A percentile compares a stretch with the other conserved stretches of the same genome.
Evolutionary conservation across 768 basidiomycete genomes (phyloP).

Genomic region (Naganishia onofrii): DNA sequence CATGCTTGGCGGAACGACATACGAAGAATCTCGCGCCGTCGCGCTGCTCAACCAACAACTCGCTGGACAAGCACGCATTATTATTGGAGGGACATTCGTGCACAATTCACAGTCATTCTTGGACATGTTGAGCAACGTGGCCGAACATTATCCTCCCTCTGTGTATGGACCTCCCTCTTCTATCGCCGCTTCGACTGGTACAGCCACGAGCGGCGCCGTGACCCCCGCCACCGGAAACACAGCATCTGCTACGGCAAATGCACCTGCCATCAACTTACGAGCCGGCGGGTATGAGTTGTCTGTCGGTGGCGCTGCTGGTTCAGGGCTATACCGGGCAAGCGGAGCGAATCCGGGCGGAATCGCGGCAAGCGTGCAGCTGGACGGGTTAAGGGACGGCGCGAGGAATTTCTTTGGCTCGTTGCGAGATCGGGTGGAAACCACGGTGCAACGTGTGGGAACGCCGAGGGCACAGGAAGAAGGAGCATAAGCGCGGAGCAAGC

Average conservation of each 20-base stretch:
- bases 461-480: constrained; percentile 28
- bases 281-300: constrained; percentile 89
- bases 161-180: constrained; percentile 46
- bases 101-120: constrained; percentile 93
- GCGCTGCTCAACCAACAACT: constrained; percentile 80
- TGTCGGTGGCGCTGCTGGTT: constrained; percentile 79
- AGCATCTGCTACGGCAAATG: not conserved
- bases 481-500: not conserved
- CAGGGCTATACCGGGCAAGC: constrained; percentile 79
- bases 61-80: constrained; percentile 65
- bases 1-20: constrained; percentile 93
- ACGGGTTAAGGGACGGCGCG: constrained; percentile 84
- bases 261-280: constrained; percentile 67
- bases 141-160: constrained; percentile 51
- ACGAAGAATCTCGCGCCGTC: constrained; percentile 85
- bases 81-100: constrained; percentile 90
- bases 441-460: constrained; percentile 46
- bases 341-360: constrained; percentile 49
- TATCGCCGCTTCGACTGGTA: constrained; percentile 57
- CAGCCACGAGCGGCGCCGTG: constrained; percentile 57
- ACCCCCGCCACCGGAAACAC: constrained; percentile 56
- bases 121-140: constrained; percentile 77
- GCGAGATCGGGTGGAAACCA: constrained; percentile 66
- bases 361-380: constrained; percentile 53
- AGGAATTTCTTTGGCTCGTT: constrained; percentile 83